Conservation (phyloP, 2,329 filamentous ascomycete species). For the Ophiostoma quercus region DNA sequence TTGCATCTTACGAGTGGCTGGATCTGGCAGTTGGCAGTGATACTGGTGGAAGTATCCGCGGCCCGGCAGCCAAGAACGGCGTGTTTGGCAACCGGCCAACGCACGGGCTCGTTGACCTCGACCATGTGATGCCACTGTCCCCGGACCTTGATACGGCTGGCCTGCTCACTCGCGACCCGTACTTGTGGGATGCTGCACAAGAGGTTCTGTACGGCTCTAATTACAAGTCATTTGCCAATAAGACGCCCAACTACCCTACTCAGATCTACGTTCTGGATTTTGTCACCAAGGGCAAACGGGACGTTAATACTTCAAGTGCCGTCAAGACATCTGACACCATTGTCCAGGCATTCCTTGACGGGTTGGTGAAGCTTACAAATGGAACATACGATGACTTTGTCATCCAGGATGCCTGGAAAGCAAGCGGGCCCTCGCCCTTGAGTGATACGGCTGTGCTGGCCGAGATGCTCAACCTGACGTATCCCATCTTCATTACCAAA, state of each 20-base stretch:
- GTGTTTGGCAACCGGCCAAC: neutral
- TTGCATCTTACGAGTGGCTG: constrained; percentile 1
- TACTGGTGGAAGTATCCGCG: neutral
- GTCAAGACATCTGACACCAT: neutral
- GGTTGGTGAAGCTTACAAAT: neutral
- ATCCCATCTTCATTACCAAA: neutral
- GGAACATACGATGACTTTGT: neutral
- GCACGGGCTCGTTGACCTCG: neutral
- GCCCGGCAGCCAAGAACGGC: neutral
- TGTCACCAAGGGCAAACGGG: neutral
- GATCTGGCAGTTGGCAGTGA: neutral
- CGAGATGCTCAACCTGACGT: neutral
- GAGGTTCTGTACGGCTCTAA: neutral
- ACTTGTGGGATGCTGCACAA: neutral
- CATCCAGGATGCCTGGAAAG: neutral
- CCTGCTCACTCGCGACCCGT: neutral
- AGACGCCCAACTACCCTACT: neutral
- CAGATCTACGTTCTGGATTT: neutral
- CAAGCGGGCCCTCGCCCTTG: neutral
- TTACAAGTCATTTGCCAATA: neutral
- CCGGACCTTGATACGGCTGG: neutral
- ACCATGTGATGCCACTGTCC: neutral
- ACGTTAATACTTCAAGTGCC: neutral
- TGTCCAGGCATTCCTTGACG: neutral
- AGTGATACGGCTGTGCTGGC: neutral